Evolutionary conservation across 23 red algal genomes (phyloP).

Genomic region (Gracilaria domingensis): DNA sequence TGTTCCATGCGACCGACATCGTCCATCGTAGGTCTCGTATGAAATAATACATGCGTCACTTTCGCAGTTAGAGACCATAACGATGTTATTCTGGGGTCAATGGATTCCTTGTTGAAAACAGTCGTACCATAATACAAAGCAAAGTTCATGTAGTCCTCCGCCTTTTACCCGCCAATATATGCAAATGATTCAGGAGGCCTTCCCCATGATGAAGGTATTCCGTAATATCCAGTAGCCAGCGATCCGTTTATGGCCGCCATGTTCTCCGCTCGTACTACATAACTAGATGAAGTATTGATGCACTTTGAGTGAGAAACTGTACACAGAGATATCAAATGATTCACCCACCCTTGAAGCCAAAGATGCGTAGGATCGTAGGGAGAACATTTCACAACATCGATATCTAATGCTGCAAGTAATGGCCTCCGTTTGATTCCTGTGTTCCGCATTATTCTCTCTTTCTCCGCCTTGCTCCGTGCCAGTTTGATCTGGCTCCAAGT

Average conservation of each 20-base stretch:
- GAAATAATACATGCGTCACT: neutral
- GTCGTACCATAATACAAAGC: slow-evolving; percentile 4
- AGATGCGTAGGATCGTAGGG: slow-evolving; percentile 39
- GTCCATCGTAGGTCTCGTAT: neutral
- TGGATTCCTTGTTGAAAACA: neutral
- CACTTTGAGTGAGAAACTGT: slow-evolving; percentile 3
- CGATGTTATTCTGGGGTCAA: neutral
- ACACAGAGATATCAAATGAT: neutral
- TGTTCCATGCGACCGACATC: neutral
- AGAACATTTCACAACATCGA: slow-evolving; percentile 8
- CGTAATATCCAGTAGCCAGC: neutral
- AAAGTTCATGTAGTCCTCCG: slow-evolving; percentile 24
- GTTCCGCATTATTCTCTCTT: neutral
- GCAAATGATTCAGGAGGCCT: neutral
- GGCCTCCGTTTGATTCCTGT: slow-evolving; percentile 11
- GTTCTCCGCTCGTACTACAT: neutral
- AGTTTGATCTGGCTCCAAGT: neutral
- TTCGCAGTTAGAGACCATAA: neutral
- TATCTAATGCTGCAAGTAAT: neutral
- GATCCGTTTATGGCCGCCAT: neutral
- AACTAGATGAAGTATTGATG: neutral
- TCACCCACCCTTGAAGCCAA: slow-evolving; percentile 18
- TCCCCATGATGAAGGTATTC: slow-evolving; percentile 12
- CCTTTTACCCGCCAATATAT: slow-evolving; percentile 10
- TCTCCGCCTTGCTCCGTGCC: neutral